phyloP scores from a whole-genome alignment of 2,329 filamentous ascomycete genomes.

The Clarireedia sp. region DNA sequence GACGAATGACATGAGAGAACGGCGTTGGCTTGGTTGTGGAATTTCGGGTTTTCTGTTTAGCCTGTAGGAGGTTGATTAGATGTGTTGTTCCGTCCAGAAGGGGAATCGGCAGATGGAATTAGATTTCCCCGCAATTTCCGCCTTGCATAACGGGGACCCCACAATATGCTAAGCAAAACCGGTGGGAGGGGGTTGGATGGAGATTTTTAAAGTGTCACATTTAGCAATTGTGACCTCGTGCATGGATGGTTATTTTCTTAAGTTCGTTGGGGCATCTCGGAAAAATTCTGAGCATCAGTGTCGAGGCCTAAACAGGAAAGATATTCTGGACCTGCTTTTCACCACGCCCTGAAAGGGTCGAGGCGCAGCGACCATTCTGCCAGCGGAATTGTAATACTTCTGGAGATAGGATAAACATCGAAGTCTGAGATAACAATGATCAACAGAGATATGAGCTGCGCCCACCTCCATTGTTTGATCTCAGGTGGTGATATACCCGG shows the following conservation, averaged over 20 bases:
- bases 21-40: background rate
- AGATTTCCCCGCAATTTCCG: conserved; percentile 14
- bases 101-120: conserved; percentile 15
- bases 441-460: too few species aligned
- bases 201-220: background rate
- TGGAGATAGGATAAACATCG: too few species aligned
- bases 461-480: too few species aligned
- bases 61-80: conserved; percentile 11
- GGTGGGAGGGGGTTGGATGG: background rate
- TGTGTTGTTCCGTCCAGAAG: background rate
- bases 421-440: too few species aligned
- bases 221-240: background rate
- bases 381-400: too few species aligned
- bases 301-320: background rate
- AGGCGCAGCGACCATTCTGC: too few species aligned
- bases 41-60: conserved; percentile 9
- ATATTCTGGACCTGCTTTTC: background rate
- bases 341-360: background rate
- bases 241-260: background rate
- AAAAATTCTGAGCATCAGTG: background rate
- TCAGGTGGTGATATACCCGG: too few species aligned
- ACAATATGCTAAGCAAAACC: background rate
- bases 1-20: background rate
- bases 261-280: conserved; percentile 1
- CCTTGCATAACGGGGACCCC: conserved; percentile 1